These are phyloP conservation scores for Pisolithus sp. DNA, from an alignment of 768 basidiomycete genomes.

Conservation along the genomic window DNA sequence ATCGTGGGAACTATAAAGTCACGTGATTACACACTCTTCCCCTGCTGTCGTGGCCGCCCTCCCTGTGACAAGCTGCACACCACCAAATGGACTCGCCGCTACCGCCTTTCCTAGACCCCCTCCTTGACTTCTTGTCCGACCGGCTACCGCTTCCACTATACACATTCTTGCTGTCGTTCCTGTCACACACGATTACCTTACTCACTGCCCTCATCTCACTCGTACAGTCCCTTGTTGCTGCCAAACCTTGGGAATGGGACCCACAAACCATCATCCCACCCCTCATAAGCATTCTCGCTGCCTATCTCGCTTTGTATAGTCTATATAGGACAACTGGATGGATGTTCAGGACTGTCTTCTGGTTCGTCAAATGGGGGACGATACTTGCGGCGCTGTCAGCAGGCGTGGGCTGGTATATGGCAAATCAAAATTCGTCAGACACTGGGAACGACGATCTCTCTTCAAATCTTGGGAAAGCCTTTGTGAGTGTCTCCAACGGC, in stretches of 20 bases:
- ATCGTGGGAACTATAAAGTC: neutral
- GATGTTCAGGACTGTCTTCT: conserved; percentile 60
- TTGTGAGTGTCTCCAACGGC: conserved; percentile 40
- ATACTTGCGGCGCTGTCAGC: conserved; percentile 51
- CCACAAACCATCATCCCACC: conserved; percentile 65
- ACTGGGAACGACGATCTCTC: conserved; percentile 22
- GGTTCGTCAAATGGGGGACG: conserved; percentile 73
- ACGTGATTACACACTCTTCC: neutral
- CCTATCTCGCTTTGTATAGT: conserved; percentile 72
- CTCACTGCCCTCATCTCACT: conserved; percentile 44
- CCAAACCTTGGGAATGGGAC: conserved; percentile 57
- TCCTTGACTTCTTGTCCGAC: conserved; percentile 49
- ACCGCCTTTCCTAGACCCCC: conserved; percentile 45
- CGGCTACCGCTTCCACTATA: conserved; percentile 53
- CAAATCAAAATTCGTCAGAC: conserved; percentile 27
- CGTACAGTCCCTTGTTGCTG: conserved; percentile 40
- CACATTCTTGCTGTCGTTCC: conserved; percentile 40
- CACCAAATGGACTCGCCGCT: conserved; percentile 29
- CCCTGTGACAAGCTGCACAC: neutral
- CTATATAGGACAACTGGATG: conserved; percentile 75
- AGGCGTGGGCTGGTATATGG: conserved; percentile 49
- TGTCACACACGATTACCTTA: conserved; percentile 50
- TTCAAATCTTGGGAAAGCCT: conserved; percentile 33
- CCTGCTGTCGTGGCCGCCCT: neutral
- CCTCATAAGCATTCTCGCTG: conserved; percentile 61